These are phyloP conservation scores for Pichia cactophila DNA, from an alignment of 1,139 yeast genomes.

Conservation along the genomic window DNA sequence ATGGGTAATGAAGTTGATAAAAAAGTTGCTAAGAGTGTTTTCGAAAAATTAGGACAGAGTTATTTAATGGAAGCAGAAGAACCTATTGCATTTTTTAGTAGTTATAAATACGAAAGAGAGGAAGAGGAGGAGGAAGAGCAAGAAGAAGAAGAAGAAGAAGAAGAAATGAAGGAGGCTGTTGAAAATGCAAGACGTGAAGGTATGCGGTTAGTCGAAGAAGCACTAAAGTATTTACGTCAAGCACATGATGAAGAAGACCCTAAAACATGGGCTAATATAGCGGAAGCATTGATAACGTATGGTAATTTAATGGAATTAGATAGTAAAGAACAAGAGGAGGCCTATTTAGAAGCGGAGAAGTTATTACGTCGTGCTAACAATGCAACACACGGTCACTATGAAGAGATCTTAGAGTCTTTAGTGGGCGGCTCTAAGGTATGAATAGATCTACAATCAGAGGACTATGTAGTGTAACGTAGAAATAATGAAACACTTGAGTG, in stretches of 20 bases:
- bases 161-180: constrained; percentile 10
- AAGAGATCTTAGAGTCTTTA: constrained; percentile 47
- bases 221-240: constrained; percentile 47
- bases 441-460: not conserved
- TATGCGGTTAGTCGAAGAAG: constrained; percentile 42
- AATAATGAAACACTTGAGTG: not conserved
- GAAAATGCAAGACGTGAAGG: constrained; percentile 44
- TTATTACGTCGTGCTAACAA: constrained; percentile 58
- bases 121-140: constrained; percentile 25
- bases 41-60: constrained; percentile 52
- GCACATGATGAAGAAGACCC: constrained; percentile 72
- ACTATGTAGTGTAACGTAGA: not conserved
- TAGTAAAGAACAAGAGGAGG: constrained; percentile 53
- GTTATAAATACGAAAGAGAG: constrained; percentile 47
- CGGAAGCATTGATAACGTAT: constrained; percentile 75
- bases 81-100: constrained; percentile 49
- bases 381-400: constrained; percentile 67
- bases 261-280: constrained; percentile 70
- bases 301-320: constrained; percentile 68
- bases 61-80: constrained; percentile 56
- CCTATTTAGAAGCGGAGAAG: constrained; percentile 61
- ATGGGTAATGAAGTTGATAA: constrained; percentile 22
- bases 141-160: constrained; percentile 35
- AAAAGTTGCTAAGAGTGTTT: constrained; percentile 13
- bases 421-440: not conserved